phyloP scores from a whole-genome alignment of 441 rosid genomes.

The Corymbia calophylla region DNA sequence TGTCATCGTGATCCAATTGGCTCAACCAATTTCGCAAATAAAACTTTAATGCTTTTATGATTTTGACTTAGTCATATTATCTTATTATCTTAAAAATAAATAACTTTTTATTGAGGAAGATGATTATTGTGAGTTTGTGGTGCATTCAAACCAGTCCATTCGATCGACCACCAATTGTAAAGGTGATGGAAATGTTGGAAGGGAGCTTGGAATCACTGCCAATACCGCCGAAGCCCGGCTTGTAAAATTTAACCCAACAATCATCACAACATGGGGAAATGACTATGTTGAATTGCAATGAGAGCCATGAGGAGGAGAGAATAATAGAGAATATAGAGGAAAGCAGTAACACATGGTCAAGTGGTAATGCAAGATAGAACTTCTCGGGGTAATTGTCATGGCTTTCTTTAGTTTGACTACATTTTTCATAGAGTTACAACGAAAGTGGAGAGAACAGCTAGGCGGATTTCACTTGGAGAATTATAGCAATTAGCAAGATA shows the following conservation, averaged over 20 bases:
- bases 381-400: not conserved
- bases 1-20: not conserved
- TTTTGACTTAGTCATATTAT: not conserved
- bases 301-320: not conserved
- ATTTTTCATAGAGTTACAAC: not conserved
- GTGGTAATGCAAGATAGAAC: not conserved
- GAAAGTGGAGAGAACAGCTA: not conserved
- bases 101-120: constrained; percentile 3
- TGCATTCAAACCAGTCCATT: constrained; percentile 27
- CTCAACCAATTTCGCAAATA: not conserved
- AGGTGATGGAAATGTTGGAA: constrained; percentile 26
- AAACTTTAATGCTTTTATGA: not conserved
- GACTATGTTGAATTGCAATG: not conserved
- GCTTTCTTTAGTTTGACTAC: not conserved
- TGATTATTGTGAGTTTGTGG: constrained; percentile 32
- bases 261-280: not conserved
- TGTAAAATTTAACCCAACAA: not conserved
- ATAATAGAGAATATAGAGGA: not conserved
- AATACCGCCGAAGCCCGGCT: not conserved
- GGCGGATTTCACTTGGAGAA: not conserved
- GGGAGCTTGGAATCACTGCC: not conserved
- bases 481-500: not conserved
- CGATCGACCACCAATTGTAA: constrained; percentile 23
- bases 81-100: not conserved
- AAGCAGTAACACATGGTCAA: not conserved